Evolutionary conservation across 495 filamentous ascomycete species (phyloP), one percentile per base, ranked within the genome.

Genomic region (Penicillium psychrofluorescens): DNA sequence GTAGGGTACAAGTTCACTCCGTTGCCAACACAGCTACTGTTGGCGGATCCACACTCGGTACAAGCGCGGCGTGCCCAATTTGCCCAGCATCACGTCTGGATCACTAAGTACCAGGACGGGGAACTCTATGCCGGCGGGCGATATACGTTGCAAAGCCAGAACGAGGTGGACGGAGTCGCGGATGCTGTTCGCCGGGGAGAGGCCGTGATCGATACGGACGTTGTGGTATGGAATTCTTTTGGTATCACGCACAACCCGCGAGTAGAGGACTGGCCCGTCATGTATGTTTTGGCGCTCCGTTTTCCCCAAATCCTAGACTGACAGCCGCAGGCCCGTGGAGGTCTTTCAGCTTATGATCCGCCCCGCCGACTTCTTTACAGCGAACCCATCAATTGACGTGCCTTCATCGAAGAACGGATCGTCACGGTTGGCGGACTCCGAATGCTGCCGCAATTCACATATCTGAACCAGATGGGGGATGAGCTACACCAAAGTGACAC

Each of bases 71-170:
- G 90, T 2, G 88, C 88, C 9, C 88, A 94, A 60, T 96, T 92
- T 53, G 85, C 86, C 0, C 86, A 91, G 55, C 85, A 85, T 49
- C 84, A 88, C 50, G 71, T 96, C 36, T 96, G 90, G 71, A 82
- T 94, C 4, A 91, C 88, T 0, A 77, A 78, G 29, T 81, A 95
- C 63, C 71, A 66, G 6, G 90, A 95, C 34, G 79, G 72, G 7
- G 91, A 96, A 64, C 67, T 95, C 5, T 95, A 82, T 55, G 83
- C 91, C 0, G 90, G 84, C 13, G 90, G 90, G 1, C 76, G 80
- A 47, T 95, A 91, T 60, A 95, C 91, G 1, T 86, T 95, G 49
- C 90, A 95, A 66, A 86, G 81, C 22, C 63, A 67, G 42, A 36
- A 49, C 11, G 69, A 72, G 36, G 66, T 83, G 9, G 83, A 80